Evolutionary conservation across 2,329 filamentous ascomycete genomes (phyloP), one percentile per base, ranked within the genome.

Genomic region (Hawksworthiomyces lignivorus): DNA sequence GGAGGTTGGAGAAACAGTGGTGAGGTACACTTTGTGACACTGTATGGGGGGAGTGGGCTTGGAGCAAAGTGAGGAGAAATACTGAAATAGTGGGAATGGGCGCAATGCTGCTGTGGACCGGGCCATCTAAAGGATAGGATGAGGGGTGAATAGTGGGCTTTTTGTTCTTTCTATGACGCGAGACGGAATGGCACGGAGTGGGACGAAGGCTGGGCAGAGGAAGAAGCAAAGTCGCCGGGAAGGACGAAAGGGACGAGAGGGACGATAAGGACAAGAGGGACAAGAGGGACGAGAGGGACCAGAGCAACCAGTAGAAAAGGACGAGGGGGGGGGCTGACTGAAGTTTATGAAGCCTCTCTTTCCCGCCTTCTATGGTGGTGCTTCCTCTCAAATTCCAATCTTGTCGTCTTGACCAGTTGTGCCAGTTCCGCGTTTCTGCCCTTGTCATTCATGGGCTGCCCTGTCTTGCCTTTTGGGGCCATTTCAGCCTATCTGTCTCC

Each of bases 131-230:
- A 19, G 37, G 29, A n/a, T 26, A 21, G 3, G 18, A 11, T 24
- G 21, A 33, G 40, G 15, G 24, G 30, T 29, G 38, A 9, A 20
- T 21, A 11, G 29, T 35, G 32, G 30, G n/a, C 24, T 20, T 8
- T 28, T 29, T 10, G 36, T 18, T 12, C 20, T 19, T 26, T 41
- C 45, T 45, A 49, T 45, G 47, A 45, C 45, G 40, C 37, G 32
- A 39, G 36, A 46, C 48, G 43, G 38, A 50, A 45, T 39, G 29
- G 39, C 32, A 43, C 38, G 41, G 45, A 41, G 39, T 26, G 12
- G 30, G 26, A 39, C 27, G 29, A 31, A 11, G 29, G 10, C 20
- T 20, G 8, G 5, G 34, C 3, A 36, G 11, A 3, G 34, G 26
- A 22, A 8, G 30, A n/a, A 33, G 12, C 29, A 35, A 31, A 38